These are phyloP conservation scores for Starmerella apis DNA, from an alignment of 805 yeast species.

Conservation along the genomic window DNA sequence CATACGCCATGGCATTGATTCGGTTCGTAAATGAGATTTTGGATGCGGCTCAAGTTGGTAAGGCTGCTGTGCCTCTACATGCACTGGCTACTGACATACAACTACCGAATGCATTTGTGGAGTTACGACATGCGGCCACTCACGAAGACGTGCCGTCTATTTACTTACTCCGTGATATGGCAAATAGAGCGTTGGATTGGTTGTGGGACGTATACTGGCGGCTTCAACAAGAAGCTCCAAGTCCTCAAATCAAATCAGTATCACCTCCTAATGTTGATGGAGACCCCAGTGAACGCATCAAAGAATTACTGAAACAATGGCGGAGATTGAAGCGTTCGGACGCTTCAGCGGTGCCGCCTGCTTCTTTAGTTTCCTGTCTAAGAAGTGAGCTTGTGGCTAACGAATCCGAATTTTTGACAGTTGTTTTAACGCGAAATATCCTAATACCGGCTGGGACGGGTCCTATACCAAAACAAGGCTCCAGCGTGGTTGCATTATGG, in stretches of 20 bases:
- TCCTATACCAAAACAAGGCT: neutral
- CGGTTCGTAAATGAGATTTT: constrained; percentile 84
- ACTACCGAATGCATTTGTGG: constrained; percentile 77
- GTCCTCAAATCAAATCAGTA: neutral
- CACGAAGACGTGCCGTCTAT: constrained; percentile 75
- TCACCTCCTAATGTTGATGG: neutral
- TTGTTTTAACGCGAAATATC: constrained; percentile 22
- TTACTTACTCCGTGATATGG: constrained; percentile 52
- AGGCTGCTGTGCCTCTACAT: constrained; percentile 68
- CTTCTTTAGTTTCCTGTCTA: constrained; percentile 6
- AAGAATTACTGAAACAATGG: constrained; percentile 37
- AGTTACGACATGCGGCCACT: constrained; percentile 78
- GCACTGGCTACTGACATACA: constrained; percentile 56
- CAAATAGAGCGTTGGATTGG: constrained; percentile 62
- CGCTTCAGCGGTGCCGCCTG: constrained; percentile 30
- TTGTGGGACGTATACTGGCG: constrained; percentile 64
- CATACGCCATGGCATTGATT: constrained; percentile 41
- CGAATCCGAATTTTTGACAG: constrained; percentile 12
- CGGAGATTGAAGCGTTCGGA: constrained; percentile 40
- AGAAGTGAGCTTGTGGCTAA: constrained; percentile 3
- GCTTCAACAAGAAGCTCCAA: constrained; percentile 1
- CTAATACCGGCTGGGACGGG: constrained; percentile 20
- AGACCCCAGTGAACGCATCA: constrained; percentile 24
- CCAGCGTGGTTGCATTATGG: constrained; percentile 19
- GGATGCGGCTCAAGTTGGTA: constrained; percentile 76